Evolutionary conservation across 2,329 filamentous ascomycete species (phyloP).

Genomic region (Sclerotinia borealis): DNA sequence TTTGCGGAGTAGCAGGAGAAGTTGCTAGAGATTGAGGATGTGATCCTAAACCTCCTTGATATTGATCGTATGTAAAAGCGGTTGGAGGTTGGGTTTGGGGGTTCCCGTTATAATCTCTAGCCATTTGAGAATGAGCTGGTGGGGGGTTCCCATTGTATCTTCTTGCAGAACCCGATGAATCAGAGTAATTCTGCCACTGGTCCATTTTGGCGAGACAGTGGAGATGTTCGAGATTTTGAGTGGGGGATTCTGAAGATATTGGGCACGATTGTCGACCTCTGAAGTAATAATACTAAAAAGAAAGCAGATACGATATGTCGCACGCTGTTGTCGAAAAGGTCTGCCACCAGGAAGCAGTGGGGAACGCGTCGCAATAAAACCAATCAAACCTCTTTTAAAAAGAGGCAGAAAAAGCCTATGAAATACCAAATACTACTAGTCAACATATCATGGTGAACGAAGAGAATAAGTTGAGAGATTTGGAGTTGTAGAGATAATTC

Average conservation of each 20-base stretch:
- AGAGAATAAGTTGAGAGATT: neutral
- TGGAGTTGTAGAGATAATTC: neutral
- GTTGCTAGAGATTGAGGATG: slow-evolving; percentile 48
- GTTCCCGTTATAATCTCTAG: slow-evolving; percentile 40
- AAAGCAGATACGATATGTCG: slow-evolving; percentile 4
- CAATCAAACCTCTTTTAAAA: slow-evolving; percentile 19
- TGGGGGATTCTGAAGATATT: slow-evolving; percentile 13
- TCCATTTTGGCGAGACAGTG: slow-evolving; percentile 40
- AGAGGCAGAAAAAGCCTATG: slow-evolving; percentile 28
- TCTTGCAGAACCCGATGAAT: slow-evolving; percentile 55
- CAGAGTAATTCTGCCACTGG: slow-evolving; percentile 64
- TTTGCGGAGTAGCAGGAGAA: slow-evolving; percentile 52
- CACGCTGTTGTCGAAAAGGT: slow-evolving; percentile 7
- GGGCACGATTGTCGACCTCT: slow-evolving; percentile 7
- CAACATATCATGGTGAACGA: slow-evolving; percentile 29
- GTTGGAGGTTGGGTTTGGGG: slow-evolving; percentile 45
- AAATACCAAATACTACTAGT: slow-evolving; percentile 20
- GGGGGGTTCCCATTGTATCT: slow-evolving; percentile 54
- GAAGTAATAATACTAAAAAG: neutral
- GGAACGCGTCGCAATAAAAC: slow-evolving; percentile 24
- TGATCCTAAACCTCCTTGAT: slow-evolving; percentile 43
- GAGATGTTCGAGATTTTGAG: slow-evolving; percentile 21
- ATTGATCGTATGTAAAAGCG: slow-evolving; percentile 63
- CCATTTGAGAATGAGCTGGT: slow-evolving; percentile 41
- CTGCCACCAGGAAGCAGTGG: neutral